These are phyloP conservation scores for Lactifluus rugatus DNA, from an alignment of 768 basidiomycete genomes.

Conservation along the genomic window DNA sequence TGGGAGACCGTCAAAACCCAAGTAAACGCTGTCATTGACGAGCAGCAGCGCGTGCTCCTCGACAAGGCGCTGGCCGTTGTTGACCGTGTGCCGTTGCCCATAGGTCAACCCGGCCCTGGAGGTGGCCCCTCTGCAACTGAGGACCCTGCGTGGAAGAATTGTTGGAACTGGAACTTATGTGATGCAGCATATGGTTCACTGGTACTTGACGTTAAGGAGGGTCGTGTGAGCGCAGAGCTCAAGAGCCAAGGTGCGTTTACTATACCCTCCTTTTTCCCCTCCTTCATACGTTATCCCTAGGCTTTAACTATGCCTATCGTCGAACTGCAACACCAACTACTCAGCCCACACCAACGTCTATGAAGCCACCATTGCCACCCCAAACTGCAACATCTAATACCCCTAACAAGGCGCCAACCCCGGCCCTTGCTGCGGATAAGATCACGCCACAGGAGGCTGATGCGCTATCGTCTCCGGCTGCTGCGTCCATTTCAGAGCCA, in stretches of 20 bases:
- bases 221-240: slow-evolving; percentile 83
- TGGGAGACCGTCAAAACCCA: slow-evolving; percentile 91
- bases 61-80: slow-evolving; percentile 84
- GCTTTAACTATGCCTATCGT: slow-evolving; percentile 95
- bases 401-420: slow-evolving; percentile 28
- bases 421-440: slow-evolving; percentile 19
- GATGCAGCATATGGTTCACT: slow-evolving; percentile 91
- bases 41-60: slow-evolving; percentile 76
- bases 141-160: slow-evolving; percentile 96
- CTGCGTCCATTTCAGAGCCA: slow-evolving; percentile 1
- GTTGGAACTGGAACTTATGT: slow-evolving; percentile 98
- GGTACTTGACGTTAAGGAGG: slow-evolving; percentile 83
- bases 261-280: not conserved
- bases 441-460: slow-evolving; percentile 3
- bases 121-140: slow-evolving; percentile 48
- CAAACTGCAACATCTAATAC: slow-evolving; percentile 29
- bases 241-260: slow-evolving; percentile 71
- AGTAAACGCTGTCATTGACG: slow-evolving; percentile 87
- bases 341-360: slow-evolving; percentile 49
- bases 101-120: slow-evolving; percentile 35
- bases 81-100: slow-evolving; percentile 60
- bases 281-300: slow-evolving; percentile 29
- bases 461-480: not conserved
- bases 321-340: slow-evolving; percentile 51
- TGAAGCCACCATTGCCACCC: slow-evolving; percentile 40